Evolutionary conservation across 2,329 filamentous ascomycete species (phyloP), one percentile per base, ranked within the genome.

Genomic region (Aspergillus novofumigatus): DNA sequence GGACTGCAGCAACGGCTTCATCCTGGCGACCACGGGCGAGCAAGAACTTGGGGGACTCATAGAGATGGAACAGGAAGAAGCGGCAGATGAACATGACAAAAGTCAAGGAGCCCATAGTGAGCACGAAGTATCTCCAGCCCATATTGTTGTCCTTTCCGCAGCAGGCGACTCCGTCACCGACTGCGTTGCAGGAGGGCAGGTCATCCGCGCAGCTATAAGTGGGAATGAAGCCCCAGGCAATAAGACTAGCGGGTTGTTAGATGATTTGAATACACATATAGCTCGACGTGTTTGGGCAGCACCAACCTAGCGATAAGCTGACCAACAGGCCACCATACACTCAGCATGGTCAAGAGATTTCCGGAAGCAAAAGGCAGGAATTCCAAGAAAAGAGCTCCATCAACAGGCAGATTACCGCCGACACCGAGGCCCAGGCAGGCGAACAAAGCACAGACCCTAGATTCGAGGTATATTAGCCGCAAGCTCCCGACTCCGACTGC

Each of bases 291-390:
- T 20, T 20, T 3, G 20, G 26, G 17, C 3, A 44, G 20, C 21
- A 65, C 69, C 28, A 41, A 72, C 71, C 70, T 75, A 51, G 88
- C 86, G 55, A 88, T 81, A 7, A 95, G 80, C 68, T 94, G 90
- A 5, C 91, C 91, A 20, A 95, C 76, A 0, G 91, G 89, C 90
- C 91, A 96, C 88, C 90, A 94, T 7, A 92, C 83, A 6, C 89
- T 91, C n/a, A 95, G 79, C 50, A 93, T 79, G 0, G 90, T 94
- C 29, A 94, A 78, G 14, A 94, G 81, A 32, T 86, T 85, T 60
- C 85, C 86, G n/a, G 85, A 88, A 0, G 86, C 83, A 56, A 88
- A 86, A 0, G 91, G 91, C 0, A 95, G 76, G 62, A 93, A 93
- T 68, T 96, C 91, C 41, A 95, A 80, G 70, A 95, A 94, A 2